Base-by-base conservation (phyloP, 768 basidiomycete genomes). In the Suillus placidus region DNA sequence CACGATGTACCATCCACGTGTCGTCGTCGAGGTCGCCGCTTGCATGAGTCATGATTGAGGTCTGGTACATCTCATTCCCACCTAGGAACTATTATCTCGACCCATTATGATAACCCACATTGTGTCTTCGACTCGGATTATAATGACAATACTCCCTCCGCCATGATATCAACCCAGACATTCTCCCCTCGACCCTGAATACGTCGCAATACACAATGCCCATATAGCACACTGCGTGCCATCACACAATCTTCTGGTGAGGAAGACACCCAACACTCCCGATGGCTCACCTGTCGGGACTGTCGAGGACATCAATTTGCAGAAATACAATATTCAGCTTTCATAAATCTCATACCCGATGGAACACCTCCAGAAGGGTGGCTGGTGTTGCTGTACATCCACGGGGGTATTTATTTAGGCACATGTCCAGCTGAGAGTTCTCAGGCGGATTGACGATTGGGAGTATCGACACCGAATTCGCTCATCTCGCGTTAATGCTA, bases 21-120 rank as follows among this genome's bases (percentile, higher is more conserved):
- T 99, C 97, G 70, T 87, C 86, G 75, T 96, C 91, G 73, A 97
- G 82, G 76, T 94, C 88, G 1, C 96, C 96, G 71, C 92, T 94
- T n/a, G 95, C 96, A 35, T 10, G 95, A 95, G 76, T 98, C 97
- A 78, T 97, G 4, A 35, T 35, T 35, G 34, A 35, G 34, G 34
- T 35, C 37, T 26, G 26, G 34, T 35, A 35, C 34, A 35, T 5
- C 4, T 35, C 34, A 35, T 35, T 35, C 34, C 34, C 34, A 35
- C 34, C 8, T 35, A 35, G 34, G 34, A 35, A 35, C 34, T 35
- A 35, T 35, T 35, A 7, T 5, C 34, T 35, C 34, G 34, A 3
- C 23, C 61, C 42, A 70, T n/a, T n/a, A n/a, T 70, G 69, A 55
- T 69, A 18, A 56, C 60, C 34, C n/a, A 77, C 40, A 26, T 26